Conservation (phyloP, 2,329 filamentous ascomycete genomes). For the Cladosporium sp. region DNA sequence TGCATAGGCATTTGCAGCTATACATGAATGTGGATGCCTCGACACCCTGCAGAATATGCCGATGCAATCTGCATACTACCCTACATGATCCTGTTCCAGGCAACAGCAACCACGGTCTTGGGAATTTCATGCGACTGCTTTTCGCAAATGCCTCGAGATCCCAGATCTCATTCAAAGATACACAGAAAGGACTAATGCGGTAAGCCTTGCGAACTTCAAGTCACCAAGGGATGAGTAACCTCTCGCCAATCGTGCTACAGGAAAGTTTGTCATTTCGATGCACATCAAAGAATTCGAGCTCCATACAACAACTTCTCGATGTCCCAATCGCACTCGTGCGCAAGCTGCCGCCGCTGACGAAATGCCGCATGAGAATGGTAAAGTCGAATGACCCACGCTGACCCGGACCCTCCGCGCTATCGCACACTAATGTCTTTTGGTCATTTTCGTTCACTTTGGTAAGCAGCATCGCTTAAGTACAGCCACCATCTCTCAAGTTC, state of each 20-base stretch:
- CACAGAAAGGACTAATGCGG: not conserved
- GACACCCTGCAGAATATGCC: not conserved
- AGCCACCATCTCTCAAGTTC: not conserved
- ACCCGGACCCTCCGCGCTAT: not conserved
- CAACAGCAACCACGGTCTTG: not conserved
- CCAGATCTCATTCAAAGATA: not conserved
- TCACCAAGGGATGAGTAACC: no score
- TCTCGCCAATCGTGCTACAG: no score
- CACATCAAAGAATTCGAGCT: no score
- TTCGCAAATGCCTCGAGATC: not conserved
- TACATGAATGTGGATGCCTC: not conserved
- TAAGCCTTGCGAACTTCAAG: no score
- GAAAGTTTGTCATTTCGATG: not conserved
- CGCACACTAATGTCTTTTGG: not conserved
- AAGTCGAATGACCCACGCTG: not conserved
- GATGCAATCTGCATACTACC: not conserved
- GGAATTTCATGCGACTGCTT: no score
- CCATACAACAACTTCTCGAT: not conserved
- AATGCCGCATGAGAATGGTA: not conserved
- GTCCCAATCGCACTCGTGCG: not conserved
- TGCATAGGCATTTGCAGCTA: not conserved
- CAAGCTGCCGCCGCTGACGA: constrained; percentile 1
- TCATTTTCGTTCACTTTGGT: not conserved
- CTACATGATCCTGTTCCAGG: not conserved
- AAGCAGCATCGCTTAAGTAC: not conserved